Percentiles rank a stretch among this genome's conserved stretches.
Conservation (phyloP, 305 asterid species). For the Fraxinus albicans region DNA sequence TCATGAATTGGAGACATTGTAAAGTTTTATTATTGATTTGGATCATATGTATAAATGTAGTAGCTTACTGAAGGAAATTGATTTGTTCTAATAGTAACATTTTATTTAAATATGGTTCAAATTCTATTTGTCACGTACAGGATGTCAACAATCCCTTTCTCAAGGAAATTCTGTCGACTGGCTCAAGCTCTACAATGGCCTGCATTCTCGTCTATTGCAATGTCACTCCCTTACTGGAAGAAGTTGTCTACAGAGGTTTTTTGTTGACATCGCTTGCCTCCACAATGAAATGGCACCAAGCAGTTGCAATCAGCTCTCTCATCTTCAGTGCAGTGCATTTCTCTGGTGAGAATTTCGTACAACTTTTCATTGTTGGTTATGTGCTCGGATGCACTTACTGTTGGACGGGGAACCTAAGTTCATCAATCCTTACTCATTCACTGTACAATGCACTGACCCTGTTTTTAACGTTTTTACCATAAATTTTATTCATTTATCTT, state of each 20-base stretch:
- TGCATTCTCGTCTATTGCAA: slow-evolving; percentile 54
- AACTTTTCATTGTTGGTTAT: slow-evolving; percentile 56
- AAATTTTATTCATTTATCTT: slow-evolving; percentile 10
- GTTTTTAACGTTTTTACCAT: slow-evolving; percentile 44
- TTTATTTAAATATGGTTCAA: not conserved
- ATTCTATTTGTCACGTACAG: slow-evolving; percentile 33
- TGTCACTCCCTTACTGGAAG: slow-evolving; percentile 80
- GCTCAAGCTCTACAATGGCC: slow-evolving; percentile 45
- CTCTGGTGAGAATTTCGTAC: slow-evolving; percentile 73
- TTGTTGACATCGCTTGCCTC: slow-evolving; percentile 67
- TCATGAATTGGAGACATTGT: not conserved
- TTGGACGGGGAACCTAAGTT: slow-evolving; percentile 74
- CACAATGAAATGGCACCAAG: slow-evolving; percentile 69
- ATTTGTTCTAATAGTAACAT: not conserved
- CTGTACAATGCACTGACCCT: slow-evolving; percentile 72
- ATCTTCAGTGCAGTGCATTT: slow-evolving; percentile 78
- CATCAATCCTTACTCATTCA: slow-evolving; percentile 65
- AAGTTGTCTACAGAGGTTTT: slow-evolving; percentile 78
- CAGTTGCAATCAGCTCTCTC: slow-evolving; percentile 61
- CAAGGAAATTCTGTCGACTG: slow-evolving; percentile 62
- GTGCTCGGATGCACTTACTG: slow-evolving; percentile 79
- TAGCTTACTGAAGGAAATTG: not conserved
- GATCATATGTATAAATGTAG: not conserved
- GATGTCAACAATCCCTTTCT: slow-evolving; percentile 60
- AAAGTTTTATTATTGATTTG: not conserved